These are phyloP conservation scores for Tothia fuscella DNA, from an alignment of 2,329 filamentous ascomycete genomes.

Conservation along the genomic window DNA sequence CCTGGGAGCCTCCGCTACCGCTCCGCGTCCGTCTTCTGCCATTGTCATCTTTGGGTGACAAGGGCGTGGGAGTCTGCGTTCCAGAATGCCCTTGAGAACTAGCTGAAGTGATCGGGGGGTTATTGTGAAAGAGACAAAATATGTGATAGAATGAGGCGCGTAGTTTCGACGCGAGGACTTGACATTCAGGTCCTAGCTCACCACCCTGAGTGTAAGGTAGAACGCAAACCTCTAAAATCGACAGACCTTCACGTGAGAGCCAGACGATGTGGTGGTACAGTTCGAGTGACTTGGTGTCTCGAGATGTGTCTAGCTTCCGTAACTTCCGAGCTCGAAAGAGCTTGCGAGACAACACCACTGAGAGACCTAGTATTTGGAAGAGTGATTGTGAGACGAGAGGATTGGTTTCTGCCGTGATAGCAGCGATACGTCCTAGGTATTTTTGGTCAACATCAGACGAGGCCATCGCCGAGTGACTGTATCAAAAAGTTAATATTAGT, in stretches of 20 bases:
- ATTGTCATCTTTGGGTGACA: slow-evolving; percentile 2
- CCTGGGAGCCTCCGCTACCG: slow-evolving; percentile 1
- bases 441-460: slow-evolving; percentile 97
- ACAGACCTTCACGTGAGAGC: slow-evolving; percentile 82
- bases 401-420: slow-evolving; percentile 64
- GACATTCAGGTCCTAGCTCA: slow-evolving; percentile 63
- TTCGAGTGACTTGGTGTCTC: slow-evolving; percentile 66
- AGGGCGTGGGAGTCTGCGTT: slow-evolving; percentile 1
- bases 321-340: slow-evolving; percentile 74
- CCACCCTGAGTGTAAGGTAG: slow-evolving; percentile 61
- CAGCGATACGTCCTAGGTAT: slow-evolving; percentile 81
- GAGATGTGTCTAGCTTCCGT: slow-evolving; percentile 67
- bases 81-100: slow-evolving; percentile 3
- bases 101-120: slow-evolving; percentile 50
- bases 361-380: slow-evolving; percentile 84
- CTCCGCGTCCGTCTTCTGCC: slow-evolving; percentile 1
- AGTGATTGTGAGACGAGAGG: slow-evolving; percentile 69
- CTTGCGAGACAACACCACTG: slow-evolving; percentile 74
- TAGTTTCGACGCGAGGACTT: slow-evolving; percentile 82
- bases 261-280: slow-evolving; percentile 88
- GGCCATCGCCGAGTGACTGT: slow-evolving; percentile 54
- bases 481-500: background rate
- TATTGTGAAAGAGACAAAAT: slow-evolving; percentile 91
- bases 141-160: slow-evolving; percentile 93
- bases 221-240: slow-evolving; percentile 76